These are phyloP conservation scores for Melastoma malabathricum DNA, from an alignment of 345 rosid genomes.

Conservation along the genomic window DNA sequence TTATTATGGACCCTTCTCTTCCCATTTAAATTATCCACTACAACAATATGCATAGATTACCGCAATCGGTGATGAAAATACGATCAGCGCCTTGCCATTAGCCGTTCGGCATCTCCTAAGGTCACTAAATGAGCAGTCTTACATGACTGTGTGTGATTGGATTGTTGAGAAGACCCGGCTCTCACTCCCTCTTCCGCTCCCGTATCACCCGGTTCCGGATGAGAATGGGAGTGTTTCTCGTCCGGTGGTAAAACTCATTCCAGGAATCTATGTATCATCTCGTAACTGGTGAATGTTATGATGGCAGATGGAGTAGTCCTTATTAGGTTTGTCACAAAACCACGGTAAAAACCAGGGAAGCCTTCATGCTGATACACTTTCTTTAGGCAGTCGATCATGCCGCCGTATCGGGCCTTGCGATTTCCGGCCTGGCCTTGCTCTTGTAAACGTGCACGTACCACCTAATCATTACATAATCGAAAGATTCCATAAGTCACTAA, in stretches of 20 bases:
- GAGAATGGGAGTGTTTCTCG: constrained; percentile 17
- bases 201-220: constrained; percentile 12
- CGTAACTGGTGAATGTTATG: constrained; percentile 94
- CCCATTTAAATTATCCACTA: constrained; percentile 2
- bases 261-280: constrained; percentile 75
- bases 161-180: constrained; percentile 9
- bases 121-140: constrained; percentile 22
- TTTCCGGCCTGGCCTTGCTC: constrained; percentile 74
- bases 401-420: constrained; percentile 31
- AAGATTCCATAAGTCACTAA: not conserved
- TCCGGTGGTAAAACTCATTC: constrained; percentile 28
- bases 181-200: constrained; percentile 12
- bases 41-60: not conserved
- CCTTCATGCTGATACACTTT: constrained; percentile 66
- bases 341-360: constrained; percentile 67
- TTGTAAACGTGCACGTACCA: constrained; percentile 84
- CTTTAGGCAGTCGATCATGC: constrained; percentile 66
- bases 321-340: constrained; percentile 77
- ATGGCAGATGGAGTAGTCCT: constrained; percentile 89
- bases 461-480: constrained; percentile 19
- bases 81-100: constrained; percentile 9
- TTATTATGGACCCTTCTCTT: not conserved
- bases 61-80: not conserved
- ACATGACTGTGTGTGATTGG: constrained; percentile 20
- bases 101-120: constrained; percentile 21